Base-by-base conservation (phyloP, 345 rosid species). In the Hibiscus syriacus region DNA sequence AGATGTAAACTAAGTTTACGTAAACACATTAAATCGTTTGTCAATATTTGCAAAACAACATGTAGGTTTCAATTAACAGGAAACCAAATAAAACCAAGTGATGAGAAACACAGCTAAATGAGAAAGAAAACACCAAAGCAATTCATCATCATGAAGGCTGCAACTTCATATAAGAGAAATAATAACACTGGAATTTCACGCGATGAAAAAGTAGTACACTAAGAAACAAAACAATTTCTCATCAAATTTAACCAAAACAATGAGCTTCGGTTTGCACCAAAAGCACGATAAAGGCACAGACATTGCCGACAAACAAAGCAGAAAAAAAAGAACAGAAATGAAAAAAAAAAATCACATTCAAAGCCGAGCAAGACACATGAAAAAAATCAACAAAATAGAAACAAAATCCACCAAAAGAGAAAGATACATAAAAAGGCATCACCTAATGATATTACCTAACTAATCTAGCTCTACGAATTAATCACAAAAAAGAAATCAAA, bases 381-480 rank as follows among this genome's bases (percentile, higher is more conserved):
- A n/a, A 38, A 0, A 17, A 57, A 55, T 10, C 19, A 30, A 55
- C 22, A 64, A 57, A 53, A 58, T 39, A 60, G 55, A 74, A 52
- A 68, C 43, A 12, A 64, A 65, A 39, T 14, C 56, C 23, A 39
- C 43, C 54, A 9, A 66, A n/a, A 54, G 36, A 12, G 50, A 38
- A 54, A 46, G 11, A 7, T 46, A 49, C 36, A 4, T 5, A 45
- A 14, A 36, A 60, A 60, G 14, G 41, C 23, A 22, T 29, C 38
- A 54, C 39, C 16, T 12, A 23, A 38, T 43, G 14, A 64, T 38
- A 58, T 23, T 26, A n/a, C 46, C 48, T 23, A 70, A 50, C 61
- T 46, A 76, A 77, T 67, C 79, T 55, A 74, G 55, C 68, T 65
- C 46, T 2, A 56, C 48, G 43, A 62, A 64, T 69, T 62, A 2